A percentile compares a stretch with the other conserved stretches of the same genome.
Evolutionary conservation across 2,329 filamentous ascomycete genomes (phyloP).

Genomic region (Neurospora crassa): DNA sequence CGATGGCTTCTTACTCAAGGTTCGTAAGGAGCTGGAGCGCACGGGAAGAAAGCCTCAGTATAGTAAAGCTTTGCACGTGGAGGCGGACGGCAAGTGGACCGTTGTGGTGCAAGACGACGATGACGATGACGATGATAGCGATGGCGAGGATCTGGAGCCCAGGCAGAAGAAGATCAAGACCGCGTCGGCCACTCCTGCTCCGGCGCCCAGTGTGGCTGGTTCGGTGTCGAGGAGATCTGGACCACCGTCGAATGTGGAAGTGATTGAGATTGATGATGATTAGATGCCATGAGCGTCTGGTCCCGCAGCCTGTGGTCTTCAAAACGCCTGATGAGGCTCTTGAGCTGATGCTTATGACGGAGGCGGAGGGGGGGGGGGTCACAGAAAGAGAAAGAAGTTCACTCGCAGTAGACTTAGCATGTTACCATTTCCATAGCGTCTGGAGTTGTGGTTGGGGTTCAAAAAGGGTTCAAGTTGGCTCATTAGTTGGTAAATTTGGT

Average conservation of each 20-base stretch:
- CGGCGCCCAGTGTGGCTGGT: background rate
- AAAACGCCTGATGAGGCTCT: background rate
- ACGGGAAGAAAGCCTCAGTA: constrained; percentile 15
- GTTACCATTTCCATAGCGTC: background rate
- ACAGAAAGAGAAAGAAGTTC: background rate
- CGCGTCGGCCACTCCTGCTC: background rate
- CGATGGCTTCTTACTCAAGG: constrained; percentile 62
- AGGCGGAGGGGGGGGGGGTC: background rate
- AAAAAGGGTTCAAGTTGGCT: background rate
- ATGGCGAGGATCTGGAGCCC: background rate
- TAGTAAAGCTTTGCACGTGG: constrained; percentile 50
- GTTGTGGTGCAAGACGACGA: constrained; percentile 28
- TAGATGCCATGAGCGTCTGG: background rate
- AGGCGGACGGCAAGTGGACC: constrained; percentile 56
- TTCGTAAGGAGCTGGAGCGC: constrained; percentile 46
- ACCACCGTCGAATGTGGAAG: constrained; percentile 8
- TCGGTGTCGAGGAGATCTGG: background rate
- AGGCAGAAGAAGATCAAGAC: constrained; percentile 1
- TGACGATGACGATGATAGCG: constrained; percentile 23
- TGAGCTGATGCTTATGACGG: background rate
- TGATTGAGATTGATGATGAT: constrained; percentile 13
- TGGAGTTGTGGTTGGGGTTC: background rate
- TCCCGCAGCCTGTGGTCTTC: background rate
- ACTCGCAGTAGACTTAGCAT: background rate
- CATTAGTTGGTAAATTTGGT: background rate